Evolutionary conservation across 2,329 filamentous ascomycete genomes (phyloP).

Genomic region (Aphanoascus verrucosus): DNA sequence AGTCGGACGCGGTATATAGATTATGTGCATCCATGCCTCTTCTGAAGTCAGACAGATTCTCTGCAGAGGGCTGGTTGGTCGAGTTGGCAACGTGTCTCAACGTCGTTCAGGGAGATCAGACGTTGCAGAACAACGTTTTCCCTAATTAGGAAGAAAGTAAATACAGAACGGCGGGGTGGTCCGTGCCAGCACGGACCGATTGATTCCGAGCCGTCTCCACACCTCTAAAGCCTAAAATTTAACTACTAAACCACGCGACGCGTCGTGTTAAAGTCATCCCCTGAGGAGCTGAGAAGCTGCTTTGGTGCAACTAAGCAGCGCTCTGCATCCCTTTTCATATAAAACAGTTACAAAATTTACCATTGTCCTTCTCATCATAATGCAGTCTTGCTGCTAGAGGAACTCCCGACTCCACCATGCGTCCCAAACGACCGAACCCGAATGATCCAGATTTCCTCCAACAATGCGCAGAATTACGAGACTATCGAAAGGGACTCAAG

Average conservation of each 20-base stretch:
- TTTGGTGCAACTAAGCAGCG: too few relatives aligned
- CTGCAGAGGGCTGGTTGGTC: neutral
- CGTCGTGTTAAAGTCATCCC: too few relatives aligned
- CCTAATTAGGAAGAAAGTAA: conserved; percentile 37
- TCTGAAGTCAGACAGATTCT: neutral
- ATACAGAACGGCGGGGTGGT: conserved; percentile 21
- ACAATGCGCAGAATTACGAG: conserved; percentile 34
- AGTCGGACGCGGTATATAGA: conserved; percentile 51
- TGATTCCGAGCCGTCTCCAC: conserved; percentile 3
- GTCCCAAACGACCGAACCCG: too few relatives aligned
- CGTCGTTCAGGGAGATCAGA: neutral
- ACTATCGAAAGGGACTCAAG: conserved; percentile 35
- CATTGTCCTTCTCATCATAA: too few relatives aligned
- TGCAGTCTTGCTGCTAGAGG: too few relatives aligned
- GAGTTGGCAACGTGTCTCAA: neutral
- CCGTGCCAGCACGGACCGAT: conserved; percentile 6
- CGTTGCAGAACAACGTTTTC: conserved; percentile 13
- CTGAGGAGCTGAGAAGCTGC: too few relatives aligned
- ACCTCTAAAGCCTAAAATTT: too few relatives aligned
- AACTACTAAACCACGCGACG: too few relatives aligned
- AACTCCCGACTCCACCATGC: neutral
- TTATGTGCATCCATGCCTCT: conserved; percentile 38
- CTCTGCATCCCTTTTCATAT: too few relatives aligned
- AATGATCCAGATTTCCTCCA: conserved; percentile 22
- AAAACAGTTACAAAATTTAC: too few relatives aligned